Evolutionary conservation across 106 monocot species (phyloP).

Genomic region (Dendrobium nobile): DNA sequence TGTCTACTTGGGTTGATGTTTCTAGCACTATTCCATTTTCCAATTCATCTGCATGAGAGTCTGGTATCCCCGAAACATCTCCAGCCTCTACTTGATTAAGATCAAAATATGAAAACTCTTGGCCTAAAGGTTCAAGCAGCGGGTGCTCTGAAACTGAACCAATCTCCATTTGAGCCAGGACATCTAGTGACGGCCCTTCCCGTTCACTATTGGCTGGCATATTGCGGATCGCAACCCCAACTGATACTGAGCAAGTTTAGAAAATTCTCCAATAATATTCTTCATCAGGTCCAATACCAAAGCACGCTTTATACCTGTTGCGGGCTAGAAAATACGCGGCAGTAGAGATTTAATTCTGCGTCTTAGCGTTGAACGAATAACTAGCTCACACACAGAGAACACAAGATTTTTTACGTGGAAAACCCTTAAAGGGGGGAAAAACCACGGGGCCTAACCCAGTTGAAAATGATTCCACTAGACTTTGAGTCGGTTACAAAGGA

Average conservation of each 20-base stretch:
- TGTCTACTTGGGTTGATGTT: too few relatives aligned
- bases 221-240: neutral
- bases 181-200: neutral
- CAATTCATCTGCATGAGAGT: neutral
- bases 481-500: too few relatives aligned
- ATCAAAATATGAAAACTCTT: conserved; percentile 8
- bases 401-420: too few relatives aligned
- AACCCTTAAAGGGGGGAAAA: too few relatives aligned
- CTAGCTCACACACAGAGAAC: too few relatives aligned
- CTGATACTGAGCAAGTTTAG: neutral
- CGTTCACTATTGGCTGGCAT: neutral
- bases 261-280: neutral
- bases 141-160: neutral
- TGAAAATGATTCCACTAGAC: too few relatives aligned
- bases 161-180: neutral
- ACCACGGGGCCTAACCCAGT: too few relatives aligned
- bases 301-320: neutral
- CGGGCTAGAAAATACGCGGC: too few relatives aligned
- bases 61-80: neutral
- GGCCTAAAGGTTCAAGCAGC: neutral
- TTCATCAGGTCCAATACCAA: neutral
- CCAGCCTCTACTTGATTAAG: neutral
- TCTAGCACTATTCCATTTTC: neutral
- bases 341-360: too few relatives aligned
- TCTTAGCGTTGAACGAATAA: too few relatives aligned